Evolutionary conservation across 805 yeast genomes (phyloP), one percentile per base, ranked within the genome.

Genomic region (Babjeviella inositovora): DNA sequence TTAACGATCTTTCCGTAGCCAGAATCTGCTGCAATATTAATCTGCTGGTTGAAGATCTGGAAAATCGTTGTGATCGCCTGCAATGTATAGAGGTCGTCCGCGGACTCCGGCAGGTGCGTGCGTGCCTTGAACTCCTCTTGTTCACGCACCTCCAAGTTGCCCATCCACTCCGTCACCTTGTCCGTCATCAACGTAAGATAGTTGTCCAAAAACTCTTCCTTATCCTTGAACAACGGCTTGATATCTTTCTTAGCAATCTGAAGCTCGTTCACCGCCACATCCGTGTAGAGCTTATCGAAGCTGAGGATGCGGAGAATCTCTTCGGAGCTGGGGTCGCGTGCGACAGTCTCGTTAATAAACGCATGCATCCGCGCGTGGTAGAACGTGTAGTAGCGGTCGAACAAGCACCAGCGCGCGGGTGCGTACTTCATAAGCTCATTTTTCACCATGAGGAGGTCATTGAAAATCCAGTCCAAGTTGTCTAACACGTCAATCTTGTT

Each of bases 141-240:
- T 40, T 82, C 94, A 13, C 72, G 68, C n/a, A 53, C 45, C 19
- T 70, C 64, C 26, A 82, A 58, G 30, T 71, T 79, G 4, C 45
- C 43, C 45, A 81, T 68, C 97, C 97, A 90, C 48, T 82, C 93
- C 9, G 62, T 63, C 59, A 87, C 74, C 44, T 82, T 82, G 12
- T 48, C 48, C 3, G 74, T 64, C 25, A 82, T 69, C 32, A 84
- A 62, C 29, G 62, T 57, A 44, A 81, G 51, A 42, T 82, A 85
- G 39, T 87, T 96, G 25, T 69, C 73, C 35, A 85, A 58, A 7
- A 90, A 61, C 17, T 58, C 57, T 25, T 72, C 72, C 44, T 79
- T 82, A 18, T 72, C 84, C 5, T 84, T 70, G 43, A 76, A 53
- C 36, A 73, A 48, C 30, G 90, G 54, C 31, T 62, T 51, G 29